Percentiles rank a stretch among this genome's conserved stretches.
These are phyloP conservation scores for Xylaria sp. DNA, from an alignment of 2,329 filamentous ascomycete species.

Conservation along the genomic window DNA sequence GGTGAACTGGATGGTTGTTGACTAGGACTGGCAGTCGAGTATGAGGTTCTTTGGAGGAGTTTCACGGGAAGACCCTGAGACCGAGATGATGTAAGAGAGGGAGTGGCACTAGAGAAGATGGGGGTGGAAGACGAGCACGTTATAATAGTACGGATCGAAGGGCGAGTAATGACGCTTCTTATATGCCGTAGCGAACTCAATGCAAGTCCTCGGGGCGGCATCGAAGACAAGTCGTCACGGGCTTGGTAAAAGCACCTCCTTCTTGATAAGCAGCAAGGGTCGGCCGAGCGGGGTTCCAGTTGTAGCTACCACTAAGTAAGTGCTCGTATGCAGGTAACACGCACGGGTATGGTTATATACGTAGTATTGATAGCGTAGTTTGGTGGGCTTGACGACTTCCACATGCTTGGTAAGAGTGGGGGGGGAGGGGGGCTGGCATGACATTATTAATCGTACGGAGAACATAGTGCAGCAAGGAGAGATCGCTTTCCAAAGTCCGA, in stretches of 20 bases:
- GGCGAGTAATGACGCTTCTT: conserved; percentile 38
- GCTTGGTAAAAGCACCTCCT: conserved; percentile 20
- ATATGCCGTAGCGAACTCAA: conserved; percentile 38
- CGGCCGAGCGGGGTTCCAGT: conserved; percentile 13
- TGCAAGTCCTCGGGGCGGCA: conserved; percentile 35
- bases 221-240: conserved; percentile 10
- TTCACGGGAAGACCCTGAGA: conserved; percentile 9
- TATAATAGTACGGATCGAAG: conserved; percentile 23
- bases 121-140: neutral
- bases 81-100: neutral
- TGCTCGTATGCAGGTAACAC: neutral
- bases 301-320: neutral
- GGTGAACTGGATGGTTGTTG: neutral
- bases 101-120: neutral
- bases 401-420: conserved; percentile 35
- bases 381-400: neutral
- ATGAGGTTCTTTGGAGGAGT: conserved; percentile 21
- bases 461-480: neutral
- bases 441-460: conserved; percentile 34
- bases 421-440: conserved; percentile 11
- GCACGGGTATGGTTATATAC: conserved; percentile 2
- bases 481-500: neutral
- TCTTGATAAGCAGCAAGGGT: conserved; percentile 28
- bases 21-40: conserved; percentile 33
- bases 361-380: neutral